These are phyloP conservation scores for Akanthomyces muscarius DNA, from an alignment of 2,329 filamentous ascomycete genomes.

Conservation along the genomic window DNA sequence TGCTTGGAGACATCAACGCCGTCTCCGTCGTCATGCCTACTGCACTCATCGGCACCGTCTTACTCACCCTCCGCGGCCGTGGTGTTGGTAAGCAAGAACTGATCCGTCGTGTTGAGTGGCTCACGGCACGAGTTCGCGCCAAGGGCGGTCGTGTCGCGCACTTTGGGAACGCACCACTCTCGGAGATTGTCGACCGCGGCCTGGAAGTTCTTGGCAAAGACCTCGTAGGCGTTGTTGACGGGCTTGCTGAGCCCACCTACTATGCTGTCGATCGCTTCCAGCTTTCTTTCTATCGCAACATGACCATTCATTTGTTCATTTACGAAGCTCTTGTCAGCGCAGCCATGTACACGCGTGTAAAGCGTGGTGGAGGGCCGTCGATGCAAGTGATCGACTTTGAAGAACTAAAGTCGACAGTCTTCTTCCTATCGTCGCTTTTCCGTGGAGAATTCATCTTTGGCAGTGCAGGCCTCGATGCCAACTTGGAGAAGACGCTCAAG, in stretches of 20 bases:
- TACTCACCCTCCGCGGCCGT: slow-evolving; percentile 84
- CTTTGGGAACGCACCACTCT: slow-evolving; percentile 76
- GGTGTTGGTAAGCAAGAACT: slow-evolving; percentile 87
- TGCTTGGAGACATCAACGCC: slow-evolving; percentile 89
- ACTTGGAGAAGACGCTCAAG: slow-evolving; percentile 73
- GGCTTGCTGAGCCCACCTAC: slow-evolving; percentile 84
- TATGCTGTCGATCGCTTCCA: slow-evolving; percentile 96
- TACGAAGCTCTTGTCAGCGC: slow-evolving; percentile 86
- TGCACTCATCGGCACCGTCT: slow-evolving; percentile 86
- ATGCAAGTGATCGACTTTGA: slow-evolving; percentile 74
- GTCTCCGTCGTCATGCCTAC: slow-evolving; percentile 99
- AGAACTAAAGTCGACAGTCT: slow-evolving; percentile 72
- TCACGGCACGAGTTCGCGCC: slow-evolving; percentile 72
- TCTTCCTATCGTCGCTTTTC: slow-evolving; percentile 90
- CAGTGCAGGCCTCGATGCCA: slow-evolving; percentile 73
- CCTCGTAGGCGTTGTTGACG: slow-evolving; percentile 74
- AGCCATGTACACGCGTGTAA: slow-evolving; percentile 86
- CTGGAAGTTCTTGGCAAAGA: slow-evolving; percentile 88
- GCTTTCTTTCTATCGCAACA: slow-evolving; percentile 96
- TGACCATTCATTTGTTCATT: slow-evolving; percentile 98
- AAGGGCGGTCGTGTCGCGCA: slow-evolving; percentile 93
- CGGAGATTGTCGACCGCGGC: slow-evolving; percentile 80
- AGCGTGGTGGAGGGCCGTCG: slow-evolving; percentile 79
- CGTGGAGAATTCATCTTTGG: slow-evolving; percentile 96
- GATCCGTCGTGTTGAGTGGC: slow-evolving; percentile 83